Evolutionary conservation across 1,284 basidiomycete genomes (phyloP).

Genomic region (Ustilago sp.): DNA sequence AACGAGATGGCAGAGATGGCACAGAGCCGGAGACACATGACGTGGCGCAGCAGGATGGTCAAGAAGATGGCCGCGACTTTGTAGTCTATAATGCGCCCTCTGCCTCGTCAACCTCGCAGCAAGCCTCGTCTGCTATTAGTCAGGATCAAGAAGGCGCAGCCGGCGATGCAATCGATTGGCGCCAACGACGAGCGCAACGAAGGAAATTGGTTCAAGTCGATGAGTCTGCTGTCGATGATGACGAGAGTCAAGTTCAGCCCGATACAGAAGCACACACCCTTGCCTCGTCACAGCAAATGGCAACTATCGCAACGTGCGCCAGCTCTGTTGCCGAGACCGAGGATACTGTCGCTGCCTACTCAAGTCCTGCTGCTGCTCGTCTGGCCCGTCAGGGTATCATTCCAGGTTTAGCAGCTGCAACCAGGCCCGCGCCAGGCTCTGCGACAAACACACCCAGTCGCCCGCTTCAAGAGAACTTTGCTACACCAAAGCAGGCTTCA

Average conservation of each 20-base stretch:
- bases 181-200: conserved; percentile 32
- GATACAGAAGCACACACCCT: background rate
- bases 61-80: conserved; percentile 29
- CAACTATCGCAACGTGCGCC: conserved; percentile 16
- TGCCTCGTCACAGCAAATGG: conserved; percentile 13
- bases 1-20: background rate
- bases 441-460: conserved; percentile 33
- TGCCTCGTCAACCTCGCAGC: conserved; percentile 11
- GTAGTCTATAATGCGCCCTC: conserved; percentile 34
- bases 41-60: background rate
- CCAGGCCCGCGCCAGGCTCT: conserved; percentile 5
- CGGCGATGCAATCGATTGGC: conserved; percentile 25
- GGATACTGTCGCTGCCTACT: conserved; percentile 43
- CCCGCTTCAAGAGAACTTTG: conserved; percentile 19
- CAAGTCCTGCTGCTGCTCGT: conserved; percentile 49
- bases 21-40: background rate
- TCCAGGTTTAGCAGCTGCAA: background rate
- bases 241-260: conserved; percentile 19
- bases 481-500: conserved; percentile 31
- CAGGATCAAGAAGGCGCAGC: background rate
- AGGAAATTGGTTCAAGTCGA: conserved; percentile 39
- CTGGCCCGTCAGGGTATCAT: conserved; percentile 37
- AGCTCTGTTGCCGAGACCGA: conserved; percentile 27
- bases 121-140: conserved; percentile 9
- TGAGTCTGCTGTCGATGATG: conserved; percentile 40